Evolutionary conservation across 1,284 basidiomycete species (phyloP).

Genomic region (Ganoderma sp.): DNA sequence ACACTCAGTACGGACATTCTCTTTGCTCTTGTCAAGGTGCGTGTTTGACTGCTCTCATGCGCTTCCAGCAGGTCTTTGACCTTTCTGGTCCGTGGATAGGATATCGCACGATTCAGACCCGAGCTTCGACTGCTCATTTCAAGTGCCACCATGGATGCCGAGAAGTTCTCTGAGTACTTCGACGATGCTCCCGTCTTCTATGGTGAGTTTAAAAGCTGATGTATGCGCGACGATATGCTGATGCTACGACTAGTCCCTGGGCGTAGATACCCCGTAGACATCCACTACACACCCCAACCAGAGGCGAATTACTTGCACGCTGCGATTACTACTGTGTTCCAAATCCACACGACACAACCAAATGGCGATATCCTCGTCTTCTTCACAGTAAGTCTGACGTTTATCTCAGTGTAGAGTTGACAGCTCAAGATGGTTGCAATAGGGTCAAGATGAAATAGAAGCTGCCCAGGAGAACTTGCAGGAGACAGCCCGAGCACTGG

Average conservation of each 20-base stretch:
- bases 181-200: slow-evolving; percentile 94
- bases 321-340: slow-evolving; percentile 97
- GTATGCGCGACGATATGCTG: slow-evolving; percentile 8
- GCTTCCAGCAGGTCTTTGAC: slow-evolving; percentile 34
- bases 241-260: slow-evolving; percentile 78
- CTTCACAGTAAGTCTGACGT: slow-evolving; percentile 72
- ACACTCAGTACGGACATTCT: slow-evolving; percentile 97
- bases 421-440: slow-evolving; percentile 10
- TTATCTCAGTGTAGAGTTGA: background rate
- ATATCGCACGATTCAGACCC: slow-evolving; percentile 95
- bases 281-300: slow-evolving; percentile 97
- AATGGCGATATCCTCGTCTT: slow-evolving; percentile 99
- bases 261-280: slow-evolving; percentile 96
- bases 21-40: slow-evolving; percentile 94
- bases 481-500: slow-evolving; percentile 93
- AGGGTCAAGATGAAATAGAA: slow-evolving; percentile 99
- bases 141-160: slow-evolving; percentile 95
- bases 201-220: slow-evolving; percentile 52
- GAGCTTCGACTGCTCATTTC: slow-evolving; percentile 92
- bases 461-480: slow-evolving; percentile 94
- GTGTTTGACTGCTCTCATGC: slow-evolving; percentile 42
- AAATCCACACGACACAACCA: slow-evolving; percentile 98
- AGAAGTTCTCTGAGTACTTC: slow-evolving; percentile 96
- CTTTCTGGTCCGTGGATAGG: slow-evolving; percentile 53
- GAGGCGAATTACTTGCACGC: slow-evolving; percentile 99